A percentile compares a stretch with the other conserved stretches of the same genome.
Conservation (phyloP, 1,284 basidiomycete species). For the Tilletia indica region DNA sequence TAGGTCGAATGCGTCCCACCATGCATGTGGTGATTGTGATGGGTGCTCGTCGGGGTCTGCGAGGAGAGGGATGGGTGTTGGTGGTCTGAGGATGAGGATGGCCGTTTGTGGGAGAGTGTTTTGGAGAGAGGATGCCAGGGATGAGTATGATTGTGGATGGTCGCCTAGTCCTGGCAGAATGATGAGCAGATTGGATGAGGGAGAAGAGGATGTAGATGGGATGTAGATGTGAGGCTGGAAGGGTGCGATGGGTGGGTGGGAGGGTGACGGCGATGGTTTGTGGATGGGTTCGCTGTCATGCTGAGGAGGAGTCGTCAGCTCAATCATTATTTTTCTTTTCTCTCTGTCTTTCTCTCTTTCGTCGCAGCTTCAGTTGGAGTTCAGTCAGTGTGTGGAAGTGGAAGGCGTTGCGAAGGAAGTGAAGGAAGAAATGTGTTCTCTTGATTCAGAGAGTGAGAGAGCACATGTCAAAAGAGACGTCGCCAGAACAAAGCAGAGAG, state of each 20-base stretch:
- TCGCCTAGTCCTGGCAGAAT: constrained; percentile 12
- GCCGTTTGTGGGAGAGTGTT: constrained; percentile 1
- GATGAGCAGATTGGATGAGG: constrained; percentile 12
- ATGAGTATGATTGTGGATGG: neutral
- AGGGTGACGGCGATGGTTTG: neutral
- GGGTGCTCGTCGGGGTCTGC: neutral
- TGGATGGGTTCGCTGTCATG: neutral
- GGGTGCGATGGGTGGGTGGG: neutral
- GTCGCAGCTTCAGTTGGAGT: too few relatives aligned
- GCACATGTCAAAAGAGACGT: too few relatives aligned
- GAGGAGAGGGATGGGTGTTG: constrained; percentile 1
- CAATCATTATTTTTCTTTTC: too few relatives aligned
- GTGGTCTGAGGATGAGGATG: constrained; percentile 4
- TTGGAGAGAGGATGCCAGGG: neutral
- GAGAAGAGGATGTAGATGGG: neutral
- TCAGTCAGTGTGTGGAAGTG: too few relatives aligned
- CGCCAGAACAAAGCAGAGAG: too few relatives aligned
- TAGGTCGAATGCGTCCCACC: constrained; percentile 9
- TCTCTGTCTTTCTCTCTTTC: too few relatives aligned
- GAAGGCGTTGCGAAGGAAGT: too few relatives aligned
- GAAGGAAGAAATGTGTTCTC: too few relatives aligned
- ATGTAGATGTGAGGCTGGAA: constrained; percentile 2
- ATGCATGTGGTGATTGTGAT: neutral
- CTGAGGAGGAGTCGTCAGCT: too few relatives aligned
- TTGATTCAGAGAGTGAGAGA: too few relatives aligned